Conservation (phyloP, 2,329 filamentous ascomycete species). For the Lasiodiplodia sp. region DNA sequence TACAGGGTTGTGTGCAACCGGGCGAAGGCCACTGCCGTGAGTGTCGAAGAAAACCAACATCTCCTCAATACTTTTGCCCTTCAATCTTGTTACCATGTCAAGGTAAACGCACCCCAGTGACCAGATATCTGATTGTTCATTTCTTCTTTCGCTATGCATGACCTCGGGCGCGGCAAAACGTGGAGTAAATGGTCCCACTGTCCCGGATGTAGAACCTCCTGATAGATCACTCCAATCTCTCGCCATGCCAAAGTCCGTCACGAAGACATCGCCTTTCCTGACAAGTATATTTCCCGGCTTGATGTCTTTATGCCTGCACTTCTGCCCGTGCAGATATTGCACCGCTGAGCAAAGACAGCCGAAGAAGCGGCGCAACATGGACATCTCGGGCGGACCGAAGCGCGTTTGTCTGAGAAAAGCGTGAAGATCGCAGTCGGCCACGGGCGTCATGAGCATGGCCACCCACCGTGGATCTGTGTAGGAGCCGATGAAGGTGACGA, state of each 20-base stretch:
- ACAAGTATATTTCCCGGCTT: slow-evolving; percentile 44
- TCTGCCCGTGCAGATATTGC: slow-evolving; percentile 37
- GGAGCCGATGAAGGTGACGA: slow-evolving; percentile 35
- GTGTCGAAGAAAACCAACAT: neutral
- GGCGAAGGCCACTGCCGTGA: neutral
- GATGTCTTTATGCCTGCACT: slow-evolving; percentile 42
- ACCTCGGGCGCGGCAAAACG: slow-evolving; percentile 10
- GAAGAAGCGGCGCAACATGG: slow-evolving; percentile 37
- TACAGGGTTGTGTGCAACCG: neutral
- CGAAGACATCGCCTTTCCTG: slow-evolving; percentile 33
- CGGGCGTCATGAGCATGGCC: slow-evolving; percentile 19
- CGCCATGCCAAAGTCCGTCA: slow-evolving; percentile 42
- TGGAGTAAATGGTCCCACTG: neutral
- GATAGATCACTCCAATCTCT: slow-evolving; percentile 31
- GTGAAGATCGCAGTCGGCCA: slow-evolving; percentile 29
- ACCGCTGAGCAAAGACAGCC: slow-evolving; percentile 39
- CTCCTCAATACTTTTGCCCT: neutral
- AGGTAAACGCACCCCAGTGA: slow-evolving; percentile 11
- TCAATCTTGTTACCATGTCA: neutral
- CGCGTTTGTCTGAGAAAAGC: too few relatives aligned
- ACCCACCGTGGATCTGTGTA: slow-evolving; percentile 26
- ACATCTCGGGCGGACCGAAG: neutral
- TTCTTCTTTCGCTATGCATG: neutral
- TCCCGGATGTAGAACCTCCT: slow-evolving; percentile 29
- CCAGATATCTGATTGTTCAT: neutral